phyloP scores from a whole-genome alignment of 805 yeast genomes.

The Schizosaccharomyces osmophilus region DNA sequence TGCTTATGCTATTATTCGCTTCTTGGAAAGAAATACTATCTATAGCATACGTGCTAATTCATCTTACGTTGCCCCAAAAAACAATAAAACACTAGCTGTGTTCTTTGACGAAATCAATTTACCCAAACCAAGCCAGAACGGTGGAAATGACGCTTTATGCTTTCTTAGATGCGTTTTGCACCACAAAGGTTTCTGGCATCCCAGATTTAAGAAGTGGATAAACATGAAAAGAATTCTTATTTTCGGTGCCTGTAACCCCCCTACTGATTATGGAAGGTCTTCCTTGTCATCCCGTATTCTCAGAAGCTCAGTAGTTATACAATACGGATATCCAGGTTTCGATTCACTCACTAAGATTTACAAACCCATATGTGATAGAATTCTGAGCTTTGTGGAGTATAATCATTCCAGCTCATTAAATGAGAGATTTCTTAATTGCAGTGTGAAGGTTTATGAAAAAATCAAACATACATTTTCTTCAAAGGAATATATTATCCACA shows the following conservation, averaged over 20 bases:
- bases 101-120: constrained; percentile 84
- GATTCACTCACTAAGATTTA: constrained; percentile 46
- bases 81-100: constrained; percentile 45
- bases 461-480: no score
- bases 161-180: constrained; percentile 56
- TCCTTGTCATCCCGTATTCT: constrained; percentile 34
- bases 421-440: no score
- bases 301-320: constrained; percentile 37
- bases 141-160: constrained; percentile 46
- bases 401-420: no score
- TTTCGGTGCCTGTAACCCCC: constrained; percentile 92
- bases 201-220: constrained; percentile 40
- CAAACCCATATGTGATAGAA: constrained; percentile 12
- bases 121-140: constrained; percentile 47
- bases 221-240: constrained; percentile 37
- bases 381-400: no score
- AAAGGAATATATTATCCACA: no score
- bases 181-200: constrained; percentile 53
- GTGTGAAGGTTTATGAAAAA: no score
- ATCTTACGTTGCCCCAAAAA: constrained; percentile 29
- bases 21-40: constrained; percentile 50
- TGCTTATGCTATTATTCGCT: constrained; percentile 31
- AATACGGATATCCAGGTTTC: constrained; percentile 57
- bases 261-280: constrained; percentile 54
- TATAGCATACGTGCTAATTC: constrained; percentile 32